phyloP scores from a whole-genome alignment of 208 protist genomes.

The Leishmania amazonensis region DNA sequence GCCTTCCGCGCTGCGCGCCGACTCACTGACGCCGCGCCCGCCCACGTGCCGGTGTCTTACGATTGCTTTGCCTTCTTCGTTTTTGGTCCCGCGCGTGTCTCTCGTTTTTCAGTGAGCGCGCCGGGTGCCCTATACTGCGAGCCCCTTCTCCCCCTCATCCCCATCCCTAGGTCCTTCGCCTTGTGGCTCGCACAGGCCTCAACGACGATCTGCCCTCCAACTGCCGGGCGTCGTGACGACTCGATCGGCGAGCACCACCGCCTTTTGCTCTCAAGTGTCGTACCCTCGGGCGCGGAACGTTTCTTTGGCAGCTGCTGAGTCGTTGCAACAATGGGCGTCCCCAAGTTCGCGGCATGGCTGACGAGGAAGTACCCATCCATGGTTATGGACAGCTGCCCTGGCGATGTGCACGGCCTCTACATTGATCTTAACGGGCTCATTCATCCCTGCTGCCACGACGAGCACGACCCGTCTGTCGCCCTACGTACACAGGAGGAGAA shows the following conservation, averaged over 20 bases:
- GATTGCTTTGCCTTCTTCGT: neutral
- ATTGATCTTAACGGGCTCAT: conserved; percentile 97
- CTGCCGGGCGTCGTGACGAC: neutral
- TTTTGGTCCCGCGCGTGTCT: neutral
- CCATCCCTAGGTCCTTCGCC: neutral
- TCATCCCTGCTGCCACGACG: conserved; percentile 98
- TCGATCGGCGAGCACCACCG: neutral
- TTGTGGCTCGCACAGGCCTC: too few relatives aligned
- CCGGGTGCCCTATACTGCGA: neutral
- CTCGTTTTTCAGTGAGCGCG: neutral
- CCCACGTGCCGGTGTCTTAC: neutral
- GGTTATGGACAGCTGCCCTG: conserved; percentile 42
- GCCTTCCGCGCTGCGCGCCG: neutral
- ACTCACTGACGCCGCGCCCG: neutral
- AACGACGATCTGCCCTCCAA: neutral
- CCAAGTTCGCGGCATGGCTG: conserved; percentile 84
- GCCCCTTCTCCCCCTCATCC: neutral
- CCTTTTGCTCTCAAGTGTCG: neutral
- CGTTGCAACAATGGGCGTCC: conserved; percentile 65
- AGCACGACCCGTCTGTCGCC: conserved; percentile 70
- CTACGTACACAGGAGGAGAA: conserved; percentile 78
- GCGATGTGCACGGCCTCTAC: conserved; percentile 87
- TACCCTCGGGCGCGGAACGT: neutral
- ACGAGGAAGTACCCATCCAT: conserved; percentile 80
- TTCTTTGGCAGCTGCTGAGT: neutral